Base-by-base conservation (phyloP, 2,329 filamentous ascomycete species). In the Orbilia ellipsospora region DNA sequence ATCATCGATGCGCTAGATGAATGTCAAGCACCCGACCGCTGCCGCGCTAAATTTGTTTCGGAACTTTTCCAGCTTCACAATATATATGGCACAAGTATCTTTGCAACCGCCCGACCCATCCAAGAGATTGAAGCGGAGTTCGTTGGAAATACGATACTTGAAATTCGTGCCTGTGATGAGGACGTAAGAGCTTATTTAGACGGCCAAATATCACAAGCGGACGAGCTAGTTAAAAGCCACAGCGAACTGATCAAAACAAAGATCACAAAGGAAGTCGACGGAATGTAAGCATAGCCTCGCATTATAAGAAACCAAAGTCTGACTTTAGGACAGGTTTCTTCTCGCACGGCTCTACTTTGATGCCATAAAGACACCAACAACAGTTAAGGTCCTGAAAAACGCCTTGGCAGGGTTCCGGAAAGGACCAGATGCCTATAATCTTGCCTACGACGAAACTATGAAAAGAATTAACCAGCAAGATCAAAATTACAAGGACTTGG, bases 261-360 rank as follows among this genome's bases (percentile, higher is more conserved):
- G 51, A 70, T 70, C 1, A 16, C 16, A 2, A 59, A 59, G 26
- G 66, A 20, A 15, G 50, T 63, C 13, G 50, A 62, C 20, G 66
- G 66, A 44, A 70, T 70, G 66, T 52, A 57, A 23, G 66, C 56
- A 61, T 40, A 23, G 8, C 15, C 16, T 31, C 4, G 26, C 13
- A 40, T 15, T 20, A 16, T 12, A 26, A 4, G 7, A 40, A 67
- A 18, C 56, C 42, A n/a, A 26, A 48, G 44, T 48, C 13, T 50
- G 23, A 28, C 50, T 6, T 26, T 13, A 15, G n/a, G 20, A 13
- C 69, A 83, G 82, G 82, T 84, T 84, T 78, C 80, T 84, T 4
- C 79, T 84, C n/a, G 83, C 82, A 7, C 77, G 81, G 36, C 80
- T 85, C 7, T 78, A 84, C 77, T 65, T 83, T 6, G 79, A 81